Conservation (phyloP, 768 basidiomycete genomes). For the Mycena amicta region DNA sequence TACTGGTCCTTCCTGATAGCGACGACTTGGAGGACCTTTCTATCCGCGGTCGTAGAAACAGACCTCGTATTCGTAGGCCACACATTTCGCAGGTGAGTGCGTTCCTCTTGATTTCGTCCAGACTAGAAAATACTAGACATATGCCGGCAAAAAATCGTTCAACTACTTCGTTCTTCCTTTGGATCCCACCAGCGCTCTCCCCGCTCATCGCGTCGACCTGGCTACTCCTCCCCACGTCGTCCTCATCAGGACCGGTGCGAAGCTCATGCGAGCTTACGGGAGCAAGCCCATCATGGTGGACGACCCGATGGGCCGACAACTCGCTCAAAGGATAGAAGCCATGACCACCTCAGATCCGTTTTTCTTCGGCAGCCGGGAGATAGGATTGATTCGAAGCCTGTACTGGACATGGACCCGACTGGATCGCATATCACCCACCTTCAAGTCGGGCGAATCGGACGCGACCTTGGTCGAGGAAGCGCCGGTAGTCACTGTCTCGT, state of each 20-base stretch:
- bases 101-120: background rate
- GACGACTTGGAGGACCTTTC: background rate
- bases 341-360: background rate
- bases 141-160: background rate
- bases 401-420: background rate
- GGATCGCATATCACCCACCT: background rate
- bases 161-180: background rate
- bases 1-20: background rate
- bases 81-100: background rate
- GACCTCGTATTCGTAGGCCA: background rate
- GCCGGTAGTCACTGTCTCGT: no score
- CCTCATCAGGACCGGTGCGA: background rate
- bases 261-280: background rate
- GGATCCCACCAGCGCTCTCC: background rate
- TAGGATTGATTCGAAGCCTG: background rate
- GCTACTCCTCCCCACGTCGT: background rate
- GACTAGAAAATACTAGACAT: background rate
- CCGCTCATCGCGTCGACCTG: background rate
- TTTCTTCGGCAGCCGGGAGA: background rate
- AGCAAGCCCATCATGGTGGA: background rate
- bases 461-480: background rate
- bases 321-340: background rate
- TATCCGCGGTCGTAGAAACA: background rate
- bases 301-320: background rate
- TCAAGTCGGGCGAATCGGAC: background rate